These are phyloP conservation scores for Pseudocercospora vitis DNA, from an alignment of 2,329 filamentous ascomycete species.

Conservation along the genomic window DNA sequence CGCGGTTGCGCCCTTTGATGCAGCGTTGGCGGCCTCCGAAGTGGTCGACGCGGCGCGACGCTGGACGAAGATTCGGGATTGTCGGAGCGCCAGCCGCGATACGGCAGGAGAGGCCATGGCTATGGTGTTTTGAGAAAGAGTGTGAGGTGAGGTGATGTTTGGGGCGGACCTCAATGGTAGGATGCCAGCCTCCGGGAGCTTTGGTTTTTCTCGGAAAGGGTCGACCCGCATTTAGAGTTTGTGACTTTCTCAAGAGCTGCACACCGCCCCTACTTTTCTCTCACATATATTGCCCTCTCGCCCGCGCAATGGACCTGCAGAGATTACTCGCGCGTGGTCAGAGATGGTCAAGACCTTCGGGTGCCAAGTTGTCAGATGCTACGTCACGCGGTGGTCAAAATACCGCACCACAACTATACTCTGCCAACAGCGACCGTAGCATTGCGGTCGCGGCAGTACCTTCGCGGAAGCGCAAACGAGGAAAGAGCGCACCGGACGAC, in stretches of 20 bases:
- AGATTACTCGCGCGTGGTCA: conserved; percentile 70
- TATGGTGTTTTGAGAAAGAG: conserved; percentile 17
- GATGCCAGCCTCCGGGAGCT: no score
- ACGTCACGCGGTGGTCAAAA: conserved; percentile 65
- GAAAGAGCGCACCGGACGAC: conserved; percentile 29
- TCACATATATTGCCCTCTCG: background rate
- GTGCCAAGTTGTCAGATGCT: conserved; percentile 40
- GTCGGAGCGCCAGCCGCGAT: conserved; percentile 48
- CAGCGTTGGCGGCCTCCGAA: conserved; percentile 47
- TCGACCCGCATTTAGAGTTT: background rate
- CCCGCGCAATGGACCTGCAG: conserved; percentile 64
- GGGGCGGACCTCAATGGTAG: conserved; percentile 11
- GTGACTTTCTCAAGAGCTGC: conserved; percentile 2
- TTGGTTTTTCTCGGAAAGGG: background rate
- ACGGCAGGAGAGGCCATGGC: conserved; percentile 51
- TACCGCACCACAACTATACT: conserved; percentile 67
- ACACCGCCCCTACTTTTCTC: background rate
- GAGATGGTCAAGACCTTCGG: conserved; percentile 52
- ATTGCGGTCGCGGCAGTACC: conserved; percentile 1
- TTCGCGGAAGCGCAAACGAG: conserved; percentile 47
- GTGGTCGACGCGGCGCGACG: conserved; percentile 53
- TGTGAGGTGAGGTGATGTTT: conserved; percentile 16
- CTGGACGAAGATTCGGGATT: conserved; percentile 45
- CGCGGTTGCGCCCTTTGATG: conserved; percentile 38
- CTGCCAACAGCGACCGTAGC: conserved; percentile 31